A percentile compares a stretch with the other conserved stretches of the same genome.
Conservation (phyloP, 2,329 filamentous ascomycete genomes). For the Aspergillus sp. region DNA sequence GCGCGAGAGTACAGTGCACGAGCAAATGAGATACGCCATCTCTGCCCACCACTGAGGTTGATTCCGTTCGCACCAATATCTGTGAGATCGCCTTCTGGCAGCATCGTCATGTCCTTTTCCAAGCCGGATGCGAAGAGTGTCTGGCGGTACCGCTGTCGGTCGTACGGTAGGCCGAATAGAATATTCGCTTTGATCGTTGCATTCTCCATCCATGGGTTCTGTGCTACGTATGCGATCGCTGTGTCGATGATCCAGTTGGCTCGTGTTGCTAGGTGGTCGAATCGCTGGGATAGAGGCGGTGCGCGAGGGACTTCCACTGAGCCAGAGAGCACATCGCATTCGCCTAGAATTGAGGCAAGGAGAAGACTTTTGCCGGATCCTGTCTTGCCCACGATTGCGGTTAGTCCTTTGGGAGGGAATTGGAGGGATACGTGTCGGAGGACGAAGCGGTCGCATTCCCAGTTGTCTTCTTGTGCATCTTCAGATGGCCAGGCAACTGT, state of each 20-base stretch:
- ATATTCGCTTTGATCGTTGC: constrained; percentile 77
- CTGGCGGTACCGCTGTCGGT: constrained; percentile 67
- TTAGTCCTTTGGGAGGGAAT: constrained; percentile 70
- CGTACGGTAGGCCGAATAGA: constrained; percentile 70
- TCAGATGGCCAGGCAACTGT: constrained; percentile 74
- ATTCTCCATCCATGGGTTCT: constrained; percentile 85
- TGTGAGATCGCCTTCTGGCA: constrained; percentile 74
- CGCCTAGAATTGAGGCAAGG: constrained; percentile 70
- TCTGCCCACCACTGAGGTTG: constrained; percentile 79
- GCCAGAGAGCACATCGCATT: constrained; percentile 68
- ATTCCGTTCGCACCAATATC: constrained; percentile 84
- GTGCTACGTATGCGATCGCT: constrained; percentile 72
- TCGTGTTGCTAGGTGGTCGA: constrained; percentile 62
- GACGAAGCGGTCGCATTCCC: constrained; percentile 49
- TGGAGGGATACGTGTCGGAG: constrained; percentile 64
- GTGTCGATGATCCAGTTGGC: constrained; percentile 69
- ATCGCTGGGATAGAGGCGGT: constrained; percentile 55
- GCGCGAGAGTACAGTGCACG: constrained; percentile 77
- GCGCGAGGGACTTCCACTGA: constrained; percentile 53
- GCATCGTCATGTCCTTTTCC: constrained; percentile 72
- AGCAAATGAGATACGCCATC: constrained; percentile 78
- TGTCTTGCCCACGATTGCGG: constrained; percentile 74
- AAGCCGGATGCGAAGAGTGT: constrained; percentile 73
- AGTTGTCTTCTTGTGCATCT: constrained; percentile 42
- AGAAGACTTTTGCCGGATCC: constrained; percentile 75